Base-by-base conservation (phyloP, 169 alveolate species). In the Cryptosporidium viatorum region DNA sequence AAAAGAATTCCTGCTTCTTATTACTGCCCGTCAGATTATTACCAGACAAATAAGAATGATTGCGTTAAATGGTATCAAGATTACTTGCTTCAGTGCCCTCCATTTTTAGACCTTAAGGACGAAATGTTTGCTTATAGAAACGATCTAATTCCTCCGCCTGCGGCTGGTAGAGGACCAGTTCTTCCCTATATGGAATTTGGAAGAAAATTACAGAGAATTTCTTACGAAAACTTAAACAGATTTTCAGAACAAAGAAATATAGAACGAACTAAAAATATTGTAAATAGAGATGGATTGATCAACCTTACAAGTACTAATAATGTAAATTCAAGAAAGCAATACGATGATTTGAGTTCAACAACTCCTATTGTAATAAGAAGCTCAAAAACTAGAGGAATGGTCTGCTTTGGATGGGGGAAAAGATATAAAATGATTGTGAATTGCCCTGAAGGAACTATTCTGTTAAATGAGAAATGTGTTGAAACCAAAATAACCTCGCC, bases 351-450 rank as follows among this genome's bases (percentile, higher is more conserved):
- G 26, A 39, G 80, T 8, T 80, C 89, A 41, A 10, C 60, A n/a
- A 65, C 75, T 1, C 89, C 89, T 3, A 80, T 80, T 43, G 68
- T 80, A 35, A 80, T 80, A 41, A 80, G 45, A 52, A 80, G 89
- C 29, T 59, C 26, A 6, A 80, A 65, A 43, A 23, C 69, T 5
- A 59, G 75, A 16, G 89, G 89, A 6, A 60, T 80, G 89, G 80
- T 80, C 45, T 80, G 89, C 33, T 80, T 80, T 80, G 89, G 89
- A n/a, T 80, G 89, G 89, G 89, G 89, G 26, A 50, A 48, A 39
- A 60, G 89, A 43, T 80, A 80, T 37, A 80, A 80, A 65, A 80
- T 80, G 89, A 80, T 80, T 37, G 89, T 80, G 6, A 80, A 48
- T 48, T 80, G 89, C 33, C 89, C 89, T 21, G 89, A 80, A 41